These are phyloP conservation scores for Xylaria cubensis DNA, from an alignment of 495 filamentous ascomycete species.

Conservation along the genomic window DNA sequence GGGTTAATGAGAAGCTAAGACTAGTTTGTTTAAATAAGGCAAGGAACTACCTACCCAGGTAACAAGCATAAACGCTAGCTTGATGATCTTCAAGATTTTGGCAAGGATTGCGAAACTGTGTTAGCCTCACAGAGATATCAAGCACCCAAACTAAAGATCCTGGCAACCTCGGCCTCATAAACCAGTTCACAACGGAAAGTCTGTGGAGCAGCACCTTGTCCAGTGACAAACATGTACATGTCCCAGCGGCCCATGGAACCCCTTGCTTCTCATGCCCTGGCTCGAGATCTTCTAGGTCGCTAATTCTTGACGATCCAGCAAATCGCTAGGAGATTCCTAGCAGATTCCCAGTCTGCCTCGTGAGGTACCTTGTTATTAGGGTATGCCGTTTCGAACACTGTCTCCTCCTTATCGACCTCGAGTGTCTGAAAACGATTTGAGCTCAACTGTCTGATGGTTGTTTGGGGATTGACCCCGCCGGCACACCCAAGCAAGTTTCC, in stretches of 20 bases:
- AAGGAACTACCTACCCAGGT: conserved; percentile 6
- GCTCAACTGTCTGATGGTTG: conserved; percentile 55
- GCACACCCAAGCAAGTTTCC: conserved; percentile 38
- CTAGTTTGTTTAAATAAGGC: not conserved
- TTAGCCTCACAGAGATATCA: conserved; percentile 32
- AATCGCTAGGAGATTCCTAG: conserved; percentile 7
- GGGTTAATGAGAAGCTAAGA: not conserved
- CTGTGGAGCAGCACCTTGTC: conserved; percentile 12
- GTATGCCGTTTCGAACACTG: conserved; percentile 10
- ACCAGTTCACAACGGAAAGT: conserved; percentile 9
- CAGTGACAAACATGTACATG: conserved; percentile 21
- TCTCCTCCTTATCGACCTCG: conserved; percentile 11
- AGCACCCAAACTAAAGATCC: conserved; percentile 26
- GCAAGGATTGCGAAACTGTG: conserved; percentile 42
- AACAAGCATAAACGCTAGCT: conserved; percentile 33
- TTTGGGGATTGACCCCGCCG: conserved; percentile 49
- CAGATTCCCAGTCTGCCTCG: conserved; percentile 16
- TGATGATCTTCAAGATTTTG: conserved; percentile 36
- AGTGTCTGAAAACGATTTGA: conserved; percentile 27
- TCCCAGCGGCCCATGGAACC: not conserved
- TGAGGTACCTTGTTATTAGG: conserved; percentile 4
- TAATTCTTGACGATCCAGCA: conserved; percentile 20
- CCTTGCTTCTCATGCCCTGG: conserved; percentile 11
- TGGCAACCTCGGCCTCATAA: conserved; percentile 31
- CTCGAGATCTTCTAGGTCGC: conserved; percentile 16